Base-by-base conservation (phyloP, 208 protist genomes). In the Endotrypanum monterogeii region DNA sequence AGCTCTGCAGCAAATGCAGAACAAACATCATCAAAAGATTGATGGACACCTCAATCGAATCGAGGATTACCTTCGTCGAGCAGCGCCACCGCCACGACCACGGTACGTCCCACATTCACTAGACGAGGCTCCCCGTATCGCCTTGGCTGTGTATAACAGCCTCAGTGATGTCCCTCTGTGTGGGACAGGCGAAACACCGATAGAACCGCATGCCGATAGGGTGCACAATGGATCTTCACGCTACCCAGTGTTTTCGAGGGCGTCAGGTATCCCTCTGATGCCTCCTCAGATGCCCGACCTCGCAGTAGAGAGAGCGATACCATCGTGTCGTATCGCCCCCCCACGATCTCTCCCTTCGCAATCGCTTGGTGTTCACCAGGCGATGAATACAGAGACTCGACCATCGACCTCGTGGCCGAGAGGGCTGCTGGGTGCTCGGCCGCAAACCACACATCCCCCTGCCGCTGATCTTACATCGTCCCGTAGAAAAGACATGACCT, bases 31-130 rank as follows among this genome's bases (percentile, higher is more conserved):
- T 56, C 41, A 67, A 20, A 51, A 52, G 8, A 68, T 74, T 23
- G 73, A 83, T 76, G 68, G 44, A 9, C 78, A 83, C 37, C 69
- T 83, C 12, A 54, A 78, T 55, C 41, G n/a, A 12, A 83, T 83
- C 25, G 78, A 78, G 32, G 14, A 50, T 9, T 78, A 78, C 16
- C 78, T 83, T 44, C 78, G 78, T 20, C 32, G 52, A 30, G 75
- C 75, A 70, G 30, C 75, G 18, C 66, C 61, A 4, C 65, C 74
- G 9, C 78, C 68, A 32, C 72, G 32, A 35, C 30, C 69, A 46
- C 67, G 52, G n/a, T 44, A 37, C 25, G 62, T 35, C 35, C 75
- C 78, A 35, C 69, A 58, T 7, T 30, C 58, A 23, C 57, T 82
- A 2, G 11, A 68, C 35, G 14, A 35, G 18, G 41, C 35, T 23